Conservation (phyloP, 2,329 filamentous ascomycete genomes). For the Botrytis porri region DNA sequence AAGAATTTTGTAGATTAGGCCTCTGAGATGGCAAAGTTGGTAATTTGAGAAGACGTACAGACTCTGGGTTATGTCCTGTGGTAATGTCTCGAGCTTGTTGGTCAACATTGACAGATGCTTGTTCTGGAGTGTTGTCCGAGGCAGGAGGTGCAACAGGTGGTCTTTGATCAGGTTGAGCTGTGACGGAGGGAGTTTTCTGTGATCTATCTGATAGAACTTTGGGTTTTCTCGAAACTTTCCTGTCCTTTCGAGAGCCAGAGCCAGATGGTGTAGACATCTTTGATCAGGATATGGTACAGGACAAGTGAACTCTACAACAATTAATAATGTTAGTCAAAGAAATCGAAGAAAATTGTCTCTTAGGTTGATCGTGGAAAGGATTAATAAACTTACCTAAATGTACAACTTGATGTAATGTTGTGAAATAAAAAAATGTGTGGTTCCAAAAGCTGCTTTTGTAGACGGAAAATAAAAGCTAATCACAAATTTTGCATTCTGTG, state of each 20-base stretch:
- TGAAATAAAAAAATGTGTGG: not conserved
- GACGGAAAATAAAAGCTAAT: not conserved
- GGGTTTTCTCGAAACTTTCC: not conserved
- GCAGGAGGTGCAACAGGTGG: not conserved
- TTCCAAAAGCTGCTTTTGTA: not conserved
- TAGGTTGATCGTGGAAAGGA: rapidly evolving
- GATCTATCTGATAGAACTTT: too few relatives aligned
- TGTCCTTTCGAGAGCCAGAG: not conserved
- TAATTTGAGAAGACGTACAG: not conserved
- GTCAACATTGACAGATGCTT: not conserved
- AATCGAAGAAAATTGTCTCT: rapidly evolving
- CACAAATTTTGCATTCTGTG: not conserved
- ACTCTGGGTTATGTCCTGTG: not conserved
- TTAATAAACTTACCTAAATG: not conserved
- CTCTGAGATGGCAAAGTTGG: not conserved
- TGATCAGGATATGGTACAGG: not conserved
- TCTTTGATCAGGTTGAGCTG: not conserved
- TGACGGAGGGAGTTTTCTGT: not conserved
- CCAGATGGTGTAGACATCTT: not conserved
- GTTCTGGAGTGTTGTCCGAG: not conserved
- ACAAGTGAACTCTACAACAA: not conserved
- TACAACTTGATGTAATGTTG: not conserved
- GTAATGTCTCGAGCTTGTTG: not conserved
- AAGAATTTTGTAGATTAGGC: not conserved
- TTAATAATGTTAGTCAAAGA: not conserved